Base-by-base conservation (phyloP, 2,329 filamentous ascomycete genomes). In the Pyricularia grisea region DNA sequence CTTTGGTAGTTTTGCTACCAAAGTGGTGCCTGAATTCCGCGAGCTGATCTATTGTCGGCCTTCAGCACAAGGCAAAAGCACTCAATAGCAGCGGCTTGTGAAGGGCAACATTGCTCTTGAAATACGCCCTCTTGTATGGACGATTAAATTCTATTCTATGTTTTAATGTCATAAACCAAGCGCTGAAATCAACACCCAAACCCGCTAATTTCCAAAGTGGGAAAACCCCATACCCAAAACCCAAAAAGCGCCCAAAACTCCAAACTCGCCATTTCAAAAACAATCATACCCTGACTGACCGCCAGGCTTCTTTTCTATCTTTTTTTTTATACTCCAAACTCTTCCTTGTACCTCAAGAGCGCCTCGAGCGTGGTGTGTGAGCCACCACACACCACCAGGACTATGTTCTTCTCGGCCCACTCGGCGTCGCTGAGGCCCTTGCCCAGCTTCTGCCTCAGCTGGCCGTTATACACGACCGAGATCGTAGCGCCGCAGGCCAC, bases 351-450 rank as follows among this genome's bases (percentile, higher is more conserved):
- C 69, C 80, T 81, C 68, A 82, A 80, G 68, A 93, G 79, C 75
- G 89, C 84, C 50, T 86, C 84, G 70, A 90, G 77, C 2, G 85
- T 87, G 50, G 92, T 85, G 76, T 88, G 88, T 27, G 85, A 89
- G 4, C 91, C 92, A 64, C 94, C 94, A 75, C 94, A 98, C 7
- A 97, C 88, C 28, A 97, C 84, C 68, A 97, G 82, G 1, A 97
- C 93, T 6, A 97, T 86, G 72, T 92, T 92, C 76, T 88, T 90
- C 69, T 85, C 80, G 0, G 82, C 81, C 79, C 85, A 89, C 71
- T 92, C 84, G 42, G 85, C 84, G 36, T 87, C 85, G 0, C 78
- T 77, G 67, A 86, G 67, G 0, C 78, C 81, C 66, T 78, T 74
- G 0, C 90, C 87, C 0, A 93, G 79, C 11, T 87, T 79, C 73